Evolutionary conservation across 2,329 filamentous ascomycete genomes (phyloP).

Genomic region (Colletotrichum sp.): DNA sequence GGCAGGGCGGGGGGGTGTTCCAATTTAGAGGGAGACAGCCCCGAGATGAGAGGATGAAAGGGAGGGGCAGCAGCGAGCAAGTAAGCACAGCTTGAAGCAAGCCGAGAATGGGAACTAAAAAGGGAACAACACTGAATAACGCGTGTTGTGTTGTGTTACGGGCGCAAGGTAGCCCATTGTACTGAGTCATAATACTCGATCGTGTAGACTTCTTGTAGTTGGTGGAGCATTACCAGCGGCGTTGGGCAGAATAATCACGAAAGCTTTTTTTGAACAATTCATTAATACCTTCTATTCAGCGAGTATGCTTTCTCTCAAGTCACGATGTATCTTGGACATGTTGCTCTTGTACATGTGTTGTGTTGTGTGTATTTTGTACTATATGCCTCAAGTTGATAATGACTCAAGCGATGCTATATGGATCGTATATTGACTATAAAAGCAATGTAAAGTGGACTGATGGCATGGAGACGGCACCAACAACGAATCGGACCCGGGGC

Average conservation of each 20-base stretch:
- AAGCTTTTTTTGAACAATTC: neutral
- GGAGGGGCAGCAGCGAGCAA: neutral
- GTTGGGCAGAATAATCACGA: slow-evolving; percentile 1
- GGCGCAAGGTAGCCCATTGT: slow-evolving; percentile 12
- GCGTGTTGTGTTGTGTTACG: neutral
- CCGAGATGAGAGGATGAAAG: neutral
- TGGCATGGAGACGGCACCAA: slow-evolving; percentile 1
- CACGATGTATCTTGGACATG: neutral
- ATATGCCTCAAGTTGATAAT: neutral
- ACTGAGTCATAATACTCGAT: slow-evolving; percentile 22
- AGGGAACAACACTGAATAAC: neutral
- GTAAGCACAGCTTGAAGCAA: neutral
- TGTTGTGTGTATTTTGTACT: neutral
- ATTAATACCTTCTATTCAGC: neutral
- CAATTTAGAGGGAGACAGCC: neutral
- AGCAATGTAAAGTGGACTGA: neutral
- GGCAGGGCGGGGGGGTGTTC: neutral
- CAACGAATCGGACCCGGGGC: neutral
- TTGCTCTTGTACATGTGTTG: neutral
- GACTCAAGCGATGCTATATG: neutral
- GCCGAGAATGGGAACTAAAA: neutral
- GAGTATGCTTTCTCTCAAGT: neutral
- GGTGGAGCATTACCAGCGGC: neutral
- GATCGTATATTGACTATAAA: neutral
- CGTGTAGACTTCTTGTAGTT: neutral